Evolutionary conservation across 495 filamentous ascomycete genomes (phyloP).

Genomic region (Talaromyces ruber): DNA sequence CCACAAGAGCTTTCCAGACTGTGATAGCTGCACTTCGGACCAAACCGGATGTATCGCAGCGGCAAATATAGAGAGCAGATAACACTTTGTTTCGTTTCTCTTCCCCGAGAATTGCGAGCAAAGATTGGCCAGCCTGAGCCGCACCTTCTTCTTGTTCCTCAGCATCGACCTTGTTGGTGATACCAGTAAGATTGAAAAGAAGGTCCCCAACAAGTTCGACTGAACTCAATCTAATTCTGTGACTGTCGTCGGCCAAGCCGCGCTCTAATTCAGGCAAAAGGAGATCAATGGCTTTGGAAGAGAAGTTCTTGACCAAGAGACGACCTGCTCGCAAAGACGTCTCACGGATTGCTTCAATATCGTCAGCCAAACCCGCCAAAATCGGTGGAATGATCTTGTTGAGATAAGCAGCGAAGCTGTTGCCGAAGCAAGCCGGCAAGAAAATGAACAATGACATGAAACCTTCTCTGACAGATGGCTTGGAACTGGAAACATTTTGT

Average conservation of each 20-base stretch:
- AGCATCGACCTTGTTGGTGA: slow-evolving; percentile 72
- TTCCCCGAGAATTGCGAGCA: slow-evolving; percentile 88
- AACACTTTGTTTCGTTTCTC: slow-evolving; percentile 93
- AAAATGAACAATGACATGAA: slow-evolving; percentile 99
- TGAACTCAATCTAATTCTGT: slow-evolving; percentile 94
- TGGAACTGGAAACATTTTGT: slow-evolving; percentile 89
- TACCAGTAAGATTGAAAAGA: slow-evolving; percentile 95
- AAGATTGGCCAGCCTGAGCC: slow-evolving; percentile 77
- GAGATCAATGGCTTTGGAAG: slow-evolving; percentile 85
- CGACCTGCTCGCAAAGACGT: slow-evolving; percentile 88
- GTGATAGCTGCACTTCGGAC: slow-evolving; percentile 84
- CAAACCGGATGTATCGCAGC: slow-evolving; percentile 89
- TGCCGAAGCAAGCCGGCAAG: slow-evolving; percentile 96
- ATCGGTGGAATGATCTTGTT: slow-evolving; percentile 95
- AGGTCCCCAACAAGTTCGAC: slow-evolving; percentile 96
- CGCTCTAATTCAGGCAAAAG: slow-evolving; percentile 91
- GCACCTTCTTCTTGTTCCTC: slow-evolving; percentile 73
- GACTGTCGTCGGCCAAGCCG: slow-evolving; percentile 88
- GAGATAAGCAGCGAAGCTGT: slow-evolving; percentile 94
- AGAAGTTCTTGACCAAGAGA: slow-evolving; percentile 95
- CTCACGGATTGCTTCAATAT: slow-evolving; percentile 90
- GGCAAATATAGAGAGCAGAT: slow-evolving; percentile 92
- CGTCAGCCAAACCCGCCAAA: slow-evolving; percentile 86
- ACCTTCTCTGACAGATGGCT: slow-evolving; percentile 84
- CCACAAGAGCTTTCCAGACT: slow-evolving; percentile 95